phyloP scores from a whole-genome alignment of 2,329 filamentous ascomycete species.

The Xylariaceae sp. region DNA sequence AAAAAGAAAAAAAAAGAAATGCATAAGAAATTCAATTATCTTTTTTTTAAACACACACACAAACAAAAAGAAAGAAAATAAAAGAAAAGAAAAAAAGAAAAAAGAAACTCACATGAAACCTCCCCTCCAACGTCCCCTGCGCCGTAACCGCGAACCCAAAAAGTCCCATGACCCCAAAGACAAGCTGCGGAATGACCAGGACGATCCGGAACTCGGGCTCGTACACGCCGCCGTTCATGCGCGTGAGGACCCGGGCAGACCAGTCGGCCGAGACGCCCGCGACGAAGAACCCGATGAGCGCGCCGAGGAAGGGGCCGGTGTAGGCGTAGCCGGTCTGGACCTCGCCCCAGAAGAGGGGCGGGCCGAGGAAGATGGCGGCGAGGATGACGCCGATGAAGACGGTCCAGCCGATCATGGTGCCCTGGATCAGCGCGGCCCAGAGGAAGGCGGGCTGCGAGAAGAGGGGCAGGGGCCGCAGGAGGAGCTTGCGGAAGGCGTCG shows the following conservation, averaged over 20 bases:
- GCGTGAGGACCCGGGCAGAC: conserved; percentile 64
- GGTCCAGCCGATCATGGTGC: conserved; percentile 89
- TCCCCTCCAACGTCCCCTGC: conserved; percentile 45
- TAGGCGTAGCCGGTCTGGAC: conserved; percentile 82
- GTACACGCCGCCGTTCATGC: conserved; percentile 71
- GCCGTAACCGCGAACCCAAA: conserved; percentile 79
- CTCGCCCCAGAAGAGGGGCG: conserved; percentile 76
- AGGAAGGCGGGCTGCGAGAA: conserved; percentile 80
- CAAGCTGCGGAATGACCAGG: conserved; percentile 73
- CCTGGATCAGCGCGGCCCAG: conserved; percentile 76
- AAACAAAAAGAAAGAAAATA: background rate
- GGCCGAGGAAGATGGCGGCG: conserved; percentile 74
- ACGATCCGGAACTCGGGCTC: conserved; percentile 88
- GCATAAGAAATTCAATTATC: too few relatives aligned
- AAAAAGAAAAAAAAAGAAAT: background rate
- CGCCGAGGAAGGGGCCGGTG: conserved; percentile 77
- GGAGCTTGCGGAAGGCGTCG: conserved; percentile 61
- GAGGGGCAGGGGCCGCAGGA: conserved; percentile 72
- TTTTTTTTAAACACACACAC: too few relatives aligned
- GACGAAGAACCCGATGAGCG: conserved; percentile 69
- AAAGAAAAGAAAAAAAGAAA: background rate
- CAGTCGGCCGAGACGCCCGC: conserved; percentile 69
- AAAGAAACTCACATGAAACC: conserved; percentile 44
- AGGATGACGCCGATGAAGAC: conserved; percentile 84
- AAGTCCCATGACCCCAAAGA: conserved; percentile 71